Base-by-base conservation (phyloP, 2,329 filamentous ascomycete species). In the Rasamsonia emersonii region DNA sequence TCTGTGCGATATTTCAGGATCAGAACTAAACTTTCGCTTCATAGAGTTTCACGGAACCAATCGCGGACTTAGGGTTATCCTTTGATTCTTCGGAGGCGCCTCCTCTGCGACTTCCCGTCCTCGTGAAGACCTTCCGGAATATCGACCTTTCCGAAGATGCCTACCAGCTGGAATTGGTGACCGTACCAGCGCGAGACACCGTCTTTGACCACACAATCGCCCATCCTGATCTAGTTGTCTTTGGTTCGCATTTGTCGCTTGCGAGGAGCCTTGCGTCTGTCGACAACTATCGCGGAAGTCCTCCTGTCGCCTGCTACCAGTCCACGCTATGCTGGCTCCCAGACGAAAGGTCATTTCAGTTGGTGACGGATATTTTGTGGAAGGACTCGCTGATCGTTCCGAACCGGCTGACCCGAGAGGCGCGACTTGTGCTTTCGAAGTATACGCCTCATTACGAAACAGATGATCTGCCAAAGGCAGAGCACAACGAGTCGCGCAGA, bases 281-380 rank as follows among this genome's bases (percentile, higher is more conserved):
- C 20, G 55, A 61, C 35, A 41, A 35, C 15, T 46, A 45, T 30
- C 39, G 32, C 18, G 44, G 38, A 9, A 42, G 40, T 9, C 33
- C 28, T 2, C 53, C 51, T 7, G 30, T 35, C 9, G 47, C 44
- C 4, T 56, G 53, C 25, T 58, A 58, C 32, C 55, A 56, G 29
- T 51, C 56, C 4, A 48, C 44, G 16, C 28, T 58, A 6, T 42
- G 30, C 14, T 36, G 23, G 18, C 34, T 33, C 9, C 15, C 38
- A 4, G 39, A 53, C 17, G 30, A 26, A 2, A 44, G 35, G 4
- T 47, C 32, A 1, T 49, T 57, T 25, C 32, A 33, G 4, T 40
- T 62, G 9, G 51, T 56, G n/a, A 43, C 49, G 1, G 41, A 48
- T 16, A 35, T 54, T 9, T 33, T 61, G 13, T 62, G 58, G 56